Evolutionary conservation across 1,139 yeast species (phyloP).

Genomic region (Zygosaccharomyces sapae): DNA sequence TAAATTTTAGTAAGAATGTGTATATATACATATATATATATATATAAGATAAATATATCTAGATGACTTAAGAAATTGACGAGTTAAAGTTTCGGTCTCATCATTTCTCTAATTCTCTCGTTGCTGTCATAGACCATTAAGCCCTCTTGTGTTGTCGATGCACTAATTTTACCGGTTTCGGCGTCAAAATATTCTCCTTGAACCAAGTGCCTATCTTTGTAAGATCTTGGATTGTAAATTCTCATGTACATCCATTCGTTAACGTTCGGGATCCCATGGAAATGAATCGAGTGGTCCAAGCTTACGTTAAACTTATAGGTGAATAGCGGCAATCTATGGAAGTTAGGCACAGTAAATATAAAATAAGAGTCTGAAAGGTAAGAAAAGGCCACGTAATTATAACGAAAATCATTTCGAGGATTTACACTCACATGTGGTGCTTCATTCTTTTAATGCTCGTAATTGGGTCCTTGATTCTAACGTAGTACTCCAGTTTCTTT

Average conservation of each 20-base stretch:
- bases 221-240: slow-evolving; percentile 49
- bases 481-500: slow-evolving; percentile 27
- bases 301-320: slow-evolving; percentile 53
- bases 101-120: slow-evolving; percentile 14
- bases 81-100: neutral
- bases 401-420: slow-evolving; percentile 32
- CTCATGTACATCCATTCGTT: slow-evolving; percentile 54
- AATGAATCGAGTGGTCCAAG: slow-evolving; percentile 64
- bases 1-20: no score
- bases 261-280: slow-evolving; percentile 53
- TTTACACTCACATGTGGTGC: slow-evolving; percentile 21
- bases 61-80: no score
- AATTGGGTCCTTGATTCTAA: slow-evolving; percentile 23
- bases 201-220: slow-evolving; percentile 52
- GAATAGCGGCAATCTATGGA: slow-evolving; percentile 41
- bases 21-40: no score
- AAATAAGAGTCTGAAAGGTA: slow-evolving; percentile 59
- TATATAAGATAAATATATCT: no score
- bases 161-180: slow-evolving; percentile 51
- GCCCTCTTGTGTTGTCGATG: slow-evolving; percentile 67
- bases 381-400: slow-evolving; percentile 58
- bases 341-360: slow-evolving; percentile 47
- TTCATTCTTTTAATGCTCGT: slow-evolving; percentile 32
- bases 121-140: slow-evolving; percentile 37
- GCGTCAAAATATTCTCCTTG: slow-evolving; percentile 55